Evolutionary conservation across 228 moss, liverwort and hornwort species (phyloP).

Genomic region (Sphagnum magellanicum): DNA sequence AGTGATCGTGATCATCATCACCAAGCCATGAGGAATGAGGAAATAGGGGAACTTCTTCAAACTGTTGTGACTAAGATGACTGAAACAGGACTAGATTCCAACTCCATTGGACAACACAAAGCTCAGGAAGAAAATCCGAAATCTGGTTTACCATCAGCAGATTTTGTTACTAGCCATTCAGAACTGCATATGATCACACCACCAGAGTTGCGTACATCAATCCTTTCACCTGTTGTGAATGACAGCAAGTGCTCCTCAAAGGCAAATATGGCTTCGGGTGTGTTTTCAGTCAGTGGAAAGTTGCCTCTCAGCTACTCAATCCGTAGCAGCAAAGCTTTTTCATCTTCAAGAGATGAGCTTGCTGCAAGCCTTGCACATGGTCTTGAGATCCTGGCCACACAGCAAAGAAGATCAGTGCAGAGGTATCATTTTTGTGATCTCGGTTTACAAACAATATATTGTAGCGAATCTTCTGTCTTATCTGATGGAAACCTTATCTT

Average conservation of each 20-base stretch:
- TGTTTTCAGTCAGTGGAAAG: conserved; percentile 2
- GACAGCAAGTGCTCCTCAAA: not conserved
- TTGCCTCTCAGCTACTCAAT: conserved; percentile 22
- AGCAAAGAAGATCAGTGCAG: conserved; percentile 34
- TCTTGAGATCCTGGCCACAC: conserved; percentile 70
- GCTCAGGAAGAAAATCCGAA: not conserved
- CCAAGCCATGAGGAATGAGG: not conserved
- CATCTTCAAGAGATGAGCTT: conserved; percentile 61
- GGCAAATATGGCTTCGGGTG: not conserved
- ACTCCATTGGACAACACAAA: not conserved
- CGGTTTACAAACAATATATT: not conserved
- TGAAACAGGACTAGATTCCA: too few relatives aligned
- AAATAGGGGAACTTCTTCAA: not conserved
- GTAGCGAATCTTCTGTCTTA: not conserved
- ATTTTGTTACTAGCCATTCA: too few relatives aligned
- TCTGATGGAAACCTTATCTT: not conserved
- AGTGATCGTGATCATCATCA: not conserved
- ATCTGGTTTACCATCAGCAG: conserved; percentile 3
- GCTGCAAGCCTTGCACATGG: conserved; percentile 81
- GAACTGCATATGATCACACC: too few relatives aligned
- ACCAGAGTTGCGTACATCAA: not conserved
- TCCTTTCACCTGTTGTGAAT: not conserved
- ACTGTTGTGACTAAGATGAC: too few relatives aligned
- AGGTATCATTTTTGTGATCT: not conserved
- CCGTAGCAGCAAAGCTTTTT: conserved; percentile 46